phyloP scores from a whole-genome alignment of 2,329 filamentous ascomycete species.

The Ceratocystis destructans region DNA sequence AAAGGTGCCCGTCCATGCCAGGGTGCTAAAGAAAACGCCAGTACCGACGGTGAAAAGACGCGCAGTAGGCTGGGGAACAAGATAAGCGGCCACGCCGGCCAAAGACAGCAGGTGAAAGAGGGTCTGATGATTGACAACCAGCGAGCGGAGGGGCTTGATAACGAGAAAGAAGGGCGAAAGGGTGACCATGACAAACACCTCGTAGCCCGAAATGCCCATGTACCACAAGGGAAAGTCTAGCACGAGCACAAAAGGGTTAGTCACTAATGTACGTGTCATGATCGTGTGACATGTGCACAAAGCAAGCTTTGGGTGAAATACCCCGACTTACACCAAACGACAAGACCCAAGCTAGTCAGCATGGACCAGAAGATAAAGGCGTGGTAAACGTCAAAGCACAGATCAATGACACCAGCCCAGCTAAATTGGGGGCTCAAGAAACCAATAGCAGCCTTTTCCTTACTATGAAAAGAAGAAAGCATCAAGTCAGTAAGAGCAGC shows the following conservation, averaged over 20 bases:
- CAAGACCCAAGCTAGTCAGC: conserved; percentile 73
- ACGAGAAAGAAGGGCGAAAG: conserved; percentile 67
- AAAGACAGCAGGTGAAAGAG: conserved; percentile 65
- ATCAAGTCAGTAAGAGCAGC: conserved; percentile 10
- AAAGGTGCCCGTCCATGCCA: conserved; percentile 74
- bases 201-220: conserved; percentile 97
- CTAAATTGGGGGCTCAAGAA: conserved; percentile 60
- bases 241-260: neutral
- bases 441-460: conserved; percentile 57
- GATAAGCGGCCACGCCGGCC: conserved; percentile 64
- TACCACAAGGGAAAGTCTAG: conserved; percentile 91
- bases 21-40: conserved; percentile 62
- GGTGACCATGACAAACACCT: conserved; percentile 74
- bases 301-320: neutral
- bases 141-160: conserved; percentile 52
- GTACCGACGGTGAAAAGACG: conserved; percentile 74
- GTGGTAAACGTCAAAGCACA: conserved; percentile 78
- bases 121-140: conserved; percentile 55
- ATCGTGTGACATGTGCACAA: neutral
- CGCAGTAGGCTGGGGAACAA: conserved; percentile 54
- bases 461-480: conserved; percentile 36
- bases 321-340: conserved; percentile 72
- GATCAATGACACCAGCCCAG: conserved; percentile 62
- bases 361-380: conserved; percentile 97
- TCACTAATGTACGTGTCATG: neutral